Conservation (phyloP, 2,329 filamentous ascomycete species). For the Cercospora canescens region DNA sequence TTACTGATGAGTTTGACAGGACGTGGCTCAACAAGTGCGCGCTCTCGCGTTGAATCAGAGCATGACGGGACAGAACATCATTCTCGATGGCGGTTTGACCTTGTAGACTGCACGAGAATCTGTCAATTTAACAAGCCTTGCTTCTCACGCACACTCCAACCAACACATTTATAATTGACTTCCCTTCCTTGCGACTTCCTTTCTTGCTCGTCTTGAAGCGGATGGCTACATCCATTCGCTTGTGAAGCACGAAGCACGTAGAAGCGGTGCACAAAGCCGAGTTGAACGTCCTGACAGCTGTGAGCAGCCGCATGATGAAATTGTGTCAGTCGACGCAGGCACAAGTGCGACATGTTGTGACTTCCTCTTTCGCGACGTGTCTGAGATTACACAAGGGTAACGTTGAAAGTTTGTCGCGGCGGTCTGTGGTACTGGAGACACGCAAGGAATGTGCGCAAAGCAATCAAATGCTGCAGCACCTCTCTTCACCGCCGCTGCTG, state of each 20-base stretch:
- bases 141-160: background rate
- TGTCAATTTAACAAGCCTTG: background rate
- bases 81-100: slow-evolving; percentile 47
- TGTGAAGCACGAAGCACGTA: background rate
- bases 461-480: background rate
- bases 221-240: background rate
- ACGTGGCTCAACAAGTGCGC: slow-evolving; percentile 56
- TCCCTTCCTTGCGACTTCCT: background rate
- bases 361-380: background rate
- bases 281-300: too few species aligned
- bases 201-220: background rate
- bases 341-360: slow-evolving; percentile 1
- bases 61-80: slow-evolving; percentile 54
- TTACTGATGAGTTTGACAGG: slow-evolving; percentile 34
- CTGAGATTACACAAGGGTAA: slow-evolving; percentile 2
- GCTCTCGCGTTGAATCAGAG: slow-evolving; percentile 51
- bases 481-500: background rate
- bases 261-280: too few species aligned
- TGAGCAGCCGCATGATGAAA: background rate
- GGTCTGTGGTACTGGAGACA: slow-evolving; percentile 2
- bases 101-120: slow-evolving; percentile 13
- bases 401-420: slow-evolving; percentile 8
- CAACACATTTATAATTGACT: background rate
- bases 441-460: slow-evolving; percentile 6
- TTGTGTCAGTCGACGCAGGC: background rate